Evolutionary conservation across 2,329 filamentous ascomycete species (phyloP).

Genomic region (Orbilia quercus): DNA sequence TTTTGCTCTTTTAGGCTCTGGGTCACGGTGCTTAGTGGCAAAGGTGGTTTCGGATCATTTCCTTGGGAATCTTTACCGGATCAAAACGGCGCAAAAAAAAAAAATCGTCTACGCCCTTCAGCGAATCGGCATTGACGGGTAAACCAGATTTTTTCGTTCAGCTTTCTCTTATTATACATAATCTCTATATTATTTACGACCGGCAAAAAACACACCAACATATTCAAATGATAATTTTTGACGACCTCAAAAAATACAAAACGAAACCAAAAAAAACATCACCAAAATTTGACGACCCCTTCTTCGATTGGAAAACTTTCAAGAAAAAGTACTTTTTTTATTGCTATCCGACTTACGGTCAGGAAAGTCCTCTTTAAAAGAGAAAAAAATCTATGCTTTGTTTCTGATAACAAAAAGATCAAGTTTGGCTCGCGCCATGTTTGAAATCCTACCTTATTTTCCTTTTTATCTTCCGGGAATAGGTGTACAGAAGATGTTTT

Average conservation of each 20-base stretch:
- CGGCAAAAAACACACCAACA: slow-evolving; percentile 43
- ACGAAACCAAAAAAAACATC: no score
- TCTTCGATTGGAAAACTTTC: slow-evolving; percentile 12
- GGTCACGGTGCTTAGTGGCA: slow-evolving; percentile 55
- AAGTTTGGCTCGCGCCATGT: slow-evolving; percentile 49
- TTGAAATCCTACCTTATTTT: no score
- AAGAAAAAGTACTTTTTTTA: slow-evolving; percentile 45
- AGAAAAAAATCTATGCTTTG: slow-evolving; percentile 44
- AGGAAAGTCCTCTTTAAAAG: slow-evolving; percentile 47
- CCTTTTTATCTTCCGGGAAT: slow-evolving; percentile 36
- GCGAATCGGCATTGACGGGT: slow-evolving; percentile 44
- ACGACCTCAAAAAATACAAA: slow-evolving; percentile 31
- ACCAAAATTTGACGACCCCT: slow-evolving; percentile 38
- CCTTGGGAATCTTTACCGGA: slow-evolving; percentile 55
- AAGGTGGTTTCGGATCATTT: slow-evolving; percentile 55
- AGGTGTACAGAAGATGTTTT: slow-evolving; percentile 56
- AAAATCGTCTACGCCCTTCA: slow-evolving; percentile 53
- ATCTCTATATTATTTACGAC: slow-evolving; percentile 43
- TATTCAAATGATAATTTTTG: slow-evolving; percentile 53
- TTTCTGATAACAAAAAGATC: slow-evolving; percentile 47
- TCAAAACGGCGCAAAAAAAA: slow-evolving; percentile 48
- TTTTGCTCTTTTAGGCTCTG: slow-evolving; percentile 51
- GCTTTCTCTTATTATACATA: slow-evolving; percentile 22
- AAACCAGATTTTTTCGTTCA: slow-evolving; percentile 37
- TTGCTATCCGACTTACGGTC: slow-evolving; percentile 17